Percentiles rank a stretch among this genome's conserved stretches.
Evolutionary conservation across 2,329 filamentous ascomycete species (phyloP).

Genomic region (Fusarium chlamydosporum): DNA sequence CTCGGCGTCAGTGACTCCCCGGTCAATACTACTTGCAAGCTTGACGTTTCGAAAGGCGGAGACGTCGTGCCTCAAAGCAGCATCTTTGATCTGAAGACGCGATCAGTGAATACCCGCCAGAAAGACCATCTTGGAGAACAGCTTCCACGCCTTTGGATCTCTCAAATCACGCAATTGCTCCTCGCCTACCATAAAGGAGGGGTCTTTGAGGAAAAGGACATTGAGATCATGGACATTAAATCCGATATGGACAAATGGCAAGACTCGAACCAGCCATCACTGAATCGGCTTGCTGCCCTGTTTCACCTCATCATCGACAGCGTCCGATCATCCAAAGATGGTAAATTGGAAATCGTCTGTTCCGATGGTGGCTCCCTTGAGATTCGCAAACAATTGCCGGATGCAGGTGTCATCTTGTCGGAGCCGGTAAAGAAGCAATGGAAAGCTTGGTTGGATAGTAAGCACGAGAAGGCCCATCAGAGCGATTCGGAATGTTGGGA

Average conservation of each 20-base stretch:
- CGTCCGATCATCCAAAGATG: slow-evolving; percentile 18
- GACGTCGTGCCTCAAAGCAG: slow-evolving; percentile 50
- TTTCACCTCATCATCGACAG: slow-evolving; percentile 42
- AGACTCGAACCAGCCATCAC: slow-evolving; percentile 46
- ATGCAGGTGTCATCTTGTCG: slow-evolving; percentile 47
- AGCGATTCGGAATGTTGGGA: slow-evolving; percentile 17
- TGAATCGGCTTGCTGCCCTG: slow-evolving; percentile 51
- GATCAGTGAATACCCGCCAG: slow-evolving; percentile 47
- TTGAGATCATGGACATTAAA: slow-evolving; percentile 53
- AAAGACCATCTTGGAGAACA: slow-evolving; percentile 53
- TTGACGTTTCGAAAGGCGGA: slow-evolving; percentile 48
- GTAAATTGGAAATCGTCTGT: slow-evolving; percentile 48
- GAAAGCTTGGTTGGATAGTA: slow-evolving; percentile 44
- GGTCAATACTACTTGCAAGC: neutral
- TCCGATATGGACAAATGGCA: slow-evolving; percentile 57
- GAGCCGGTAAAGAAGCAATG: slow-evolving; percentile 42
- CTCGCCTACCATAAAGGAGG: slow-evolving; percentile 59
- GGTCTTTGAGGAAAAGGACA: slow-evolving; percentile 53
- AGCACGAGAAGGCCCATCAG: neutral
- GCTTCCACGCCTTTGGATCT: slow-evolving; percentile 60
- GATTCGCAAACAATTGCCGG: slow-evolving; percentile 47
- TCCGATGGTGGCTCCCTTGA: slow-evolving; percentile 36
- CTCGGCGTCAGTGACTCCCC: slow-evolving; percentile 19
- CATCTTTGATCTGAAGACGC: slow-evolving; percentile 63
- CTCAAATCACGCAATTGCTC: slow-evolving; percentile 58